Base-by-base conservation (phyloP, 352 stramenopile species). In the Phytopythium sindhum region DNA sequence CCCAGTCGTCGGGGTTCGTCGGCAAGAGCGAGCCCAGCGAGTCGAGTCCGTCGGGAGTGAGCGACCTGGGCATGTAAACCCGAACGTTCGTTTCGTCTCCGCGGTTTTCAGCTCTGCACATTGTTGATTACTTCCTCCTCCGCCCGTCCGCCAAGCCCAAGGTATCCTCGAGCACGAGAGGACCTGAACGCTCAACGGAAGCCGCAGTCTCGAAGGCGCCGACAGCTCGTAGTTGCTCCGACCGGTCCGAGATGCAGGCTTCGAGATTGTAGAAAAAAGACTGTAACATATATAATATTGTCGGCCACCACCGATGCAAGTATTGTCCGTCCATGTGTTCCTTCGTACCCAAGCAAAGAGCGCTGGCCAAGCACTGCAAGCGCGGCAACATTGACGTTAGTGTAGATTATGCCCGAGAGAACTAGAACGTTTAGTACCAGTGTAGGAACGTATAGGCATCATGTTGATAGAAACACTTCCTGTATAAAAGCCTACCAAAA, bases 241-340 rank as follows among this genome's bases (percentile, higher is more conserved):
- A 48, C 19, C 17, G 42, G 19, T 7, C 17, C 9, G 42, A 23
- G 42, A 23, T 19, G 42, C 42, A 48, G 42, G 12, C 42, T 19
- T 45, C 31, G 60, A 76, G 52, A 57, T 37, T 75, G 64, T 75
- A 77, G 59, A n/a, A 70, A 63, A 69, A 68, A 59, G 50, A 72
- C 47, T 84, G 73, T 84, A 84, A 77, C 61, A 78, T 85, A 85
- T 82, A 81, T 77, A 68, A 71, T 81, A 84, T 82, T 77, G 66
- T 67, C 53, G 35, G 69, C 67, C 63, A 26, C 35, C 33, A 58
- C n/a, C 14, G 39, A 44, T 21, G 39, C 39, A 8, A 39, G 2
- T 12, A 8, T 39, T 12, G 35, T 44, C 39, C 39, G 39, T 21
- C 5, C 15, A n/a, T n/a, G n/a, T n/a, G n/a, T n/a, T n/a, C n/a